phyloP scores from a whole-genome alignment of 768 basidiomycete genomes.

The Macrolepiota dolichaula region DNA sequence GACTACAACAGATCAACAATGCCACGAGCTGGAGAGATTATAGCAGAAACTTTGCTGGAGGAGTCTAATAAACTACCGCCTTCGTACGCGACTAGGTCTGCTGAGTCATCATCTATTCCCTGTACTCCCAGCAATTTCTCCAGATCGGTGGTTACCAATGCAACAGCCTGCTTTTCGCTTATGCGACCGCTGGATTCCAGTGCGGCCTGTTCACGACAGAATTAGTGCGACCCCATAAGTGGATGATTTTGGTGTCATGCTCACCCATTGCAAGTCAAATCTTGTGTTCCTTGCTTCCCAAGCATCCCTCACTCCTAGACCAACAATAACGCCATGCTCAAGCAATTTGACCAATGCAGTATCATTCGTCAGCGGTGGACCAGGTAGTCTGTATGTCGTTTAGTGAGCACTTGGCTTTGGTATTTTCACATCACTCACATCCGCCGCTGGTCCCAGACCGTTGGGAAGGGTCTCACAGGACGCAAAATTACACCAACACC shows the following conservation, averaged over 20 bases:
- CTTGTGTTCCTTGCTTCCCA: slow-evolving; percentile 75
- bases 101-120: slow-evolving; percentile 35
- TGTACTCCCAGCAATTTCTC: slow-evolving; percentile 36
- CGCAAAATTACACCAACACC: slow-evolving; percentile 48
- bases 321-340: slow-evolving; percentile 76
- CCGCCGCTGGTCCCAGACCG: slow-evolving; percentile 66
- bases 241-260: slow-evolving; percentile 15
- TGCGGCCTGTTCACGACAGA: slow-evolving; percentile 30
- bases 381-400: slow-evolving; percentile 47
- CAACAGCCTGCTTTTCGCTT: slow-evolving; percentile 35
- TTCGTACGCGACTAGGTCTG: slow-evolving; percentile 59
- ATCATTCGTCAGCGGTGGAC: slow-evolving; percentile 68
- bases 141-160: slow-evolving; percentile 43
- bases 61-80: slow-evolving; percentile 58
- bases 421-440: slow-evolving; percentile 39
- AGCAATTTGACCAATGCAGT: slow-evolving; percentile 62
- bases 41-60: slow-evolving; percentile 51
- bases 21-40: slow-evolving; percentile 49
- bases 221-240: background rate
- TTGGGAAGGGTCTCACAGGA: slow-evolving; percentile 65
- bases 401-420: background rate
- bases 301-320: slow-evolving; percentile 60
- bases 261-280: slow-evolving; percentile 78
- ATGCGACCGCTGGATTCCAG: slow-evolving; percentile 46
- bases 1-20: slow-evolving; percentile 48